phyloP scores from a whole-genome alignment of 1,284 basidiomycete species.

The Taiwanofungus camphoratus region DNA sequence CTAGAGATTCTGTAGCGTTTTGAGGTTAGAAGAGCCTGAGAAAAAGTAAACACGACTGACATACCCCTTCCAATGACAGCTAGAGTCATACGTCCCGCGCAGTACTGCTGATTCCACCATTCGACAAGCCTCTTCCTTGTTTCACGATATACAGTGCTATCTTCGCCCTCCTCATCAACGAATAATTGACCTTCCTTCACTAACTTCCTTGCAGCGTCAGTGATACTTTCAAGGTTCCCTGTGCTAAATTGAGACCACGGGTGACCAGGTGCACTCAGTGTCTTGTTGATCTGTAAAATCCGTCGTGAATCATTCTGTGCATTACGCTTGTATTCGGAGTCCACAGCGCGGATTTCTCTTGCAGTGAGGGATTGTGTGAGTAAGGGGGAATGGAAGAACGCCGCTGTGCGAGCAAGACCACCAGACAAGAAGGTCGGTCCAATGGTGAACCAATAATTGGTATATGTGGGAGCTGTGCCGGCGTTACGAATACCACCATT shows the following conservation, averaged over 20 bases:
- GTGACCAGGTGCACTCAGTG: constrained; percentile 42
- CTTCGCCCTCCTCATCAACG: constrained; percentile 20
- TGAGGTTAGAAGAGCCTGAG: neutral
- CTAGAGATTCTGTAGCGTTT: constrained; percentile 22
- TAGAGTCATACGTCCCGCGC: constrained; percentile 63
- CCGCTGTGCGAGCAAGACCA: constrained; percentile 58
- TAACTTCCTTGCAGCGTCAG: constrained; percentile 19
- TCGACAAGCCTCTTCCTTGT: constrained; percentile 57
- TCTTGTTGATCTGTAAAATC: constrained; percentile 59
- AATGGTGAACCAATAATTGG: constrained; percentile 62
- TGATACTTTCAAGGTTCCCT: constrained; percentile 52
- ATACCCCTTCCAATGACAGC: constrained; percentile 27
- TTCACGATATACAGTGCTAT: constrained; percentile 40
- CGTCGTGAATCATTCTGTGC: constrained; percentile 59
- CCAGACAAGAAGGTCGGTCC: constrained; percentile 42
- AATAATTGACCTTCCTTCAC: constrained; percentile 5
- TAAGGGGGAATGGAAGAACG: constrained; percentile 63
- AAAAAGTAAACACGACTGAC: neutral
- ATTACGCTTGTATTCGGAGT: constrained; percentile 71
- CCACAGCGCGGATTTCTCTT: constrained; percentile 65
- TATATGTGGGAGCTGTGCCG: constrained; percentile 56
- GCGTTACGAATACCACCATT: constrained; percentile 63
- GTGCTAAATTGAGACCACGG: constrained; percentile 64
- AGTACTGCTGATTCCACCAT: constrained; percentile 65
- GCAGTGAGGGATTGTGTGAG: constrained; percentile 59